These are phyloP conservation scores for Austropuccinia psidii DNA, from an alignment of 1,284 basidiomycete species.

Conservation along the genomic window DNA sequence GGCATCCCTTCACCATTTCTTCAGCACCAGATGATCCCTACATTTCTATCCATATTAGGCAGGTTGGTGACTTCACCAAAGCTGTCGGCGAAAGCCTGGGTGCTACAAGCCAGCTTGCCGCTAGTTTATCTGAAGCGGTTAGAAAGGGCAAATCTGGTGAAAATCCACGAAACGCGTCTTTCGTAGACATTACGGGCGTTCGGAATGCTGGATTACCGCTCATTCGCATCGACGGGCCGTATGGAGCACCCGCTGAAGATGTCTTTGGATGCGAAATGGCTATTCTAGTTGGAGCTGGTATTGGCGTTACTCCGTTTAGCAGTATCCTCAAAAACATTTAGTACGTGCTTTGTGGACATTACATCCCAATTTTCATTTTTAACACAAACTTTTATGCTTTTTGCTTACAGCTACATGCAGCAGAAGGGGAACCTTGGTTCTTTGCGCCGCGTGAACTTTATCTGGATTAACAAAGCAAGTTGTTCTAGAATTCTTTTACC, in stretches of 20 bases:
- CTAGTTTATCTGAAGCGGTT: conserved; percentile 63
- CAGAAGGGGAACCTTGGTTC: conserved; percentile 64
- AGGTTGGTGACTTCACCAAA: conserved; percentile 78
- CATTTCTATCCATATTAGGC: conserved; percentile 77
- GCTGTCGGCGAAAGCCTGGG: conserved; percentile 72
- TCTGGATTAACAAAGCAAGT: conserved; percentile 67
- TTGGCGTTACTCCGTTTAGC: conserved; percentile 76
- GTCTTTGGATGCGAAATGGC: conserved; percentile 78
- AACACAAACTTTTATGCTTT: conserved; percentile 16
- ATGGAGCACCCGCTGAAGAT: conserved; percentile 80
- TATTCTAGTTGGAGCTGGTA: conserved; percentile 76
- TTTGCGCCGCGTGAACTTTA: conserved; percentile 75
- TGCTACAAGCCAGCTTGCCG: conserved; percentile 65
- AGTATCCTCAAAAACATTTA: conserved; percentile 86
- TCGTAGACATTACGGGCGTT: conserved; percentile 59
- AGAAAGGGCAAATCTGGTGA: conserved; percentile 59
- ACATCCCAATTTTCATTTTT: neutral
- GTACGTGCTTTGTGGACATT: conserved; percentile 45
- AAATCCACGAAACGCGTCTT: conserved; percentile 59
- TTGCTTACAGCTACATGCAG: conserved; percentile 59
- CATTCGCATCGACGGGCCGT: conserved; percentile 73
- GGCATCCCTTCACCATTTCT: conserved; percentile 81
- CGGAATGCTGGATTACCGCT: conserved; percentile 54
- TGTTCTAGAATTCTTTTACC: neutral
- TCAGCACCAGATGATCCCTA: conserved; percentile 84